Conservation (phyloP, 2,329 filamentous ascomycete species). For the Rhynchosporium graminicola region DNA sequence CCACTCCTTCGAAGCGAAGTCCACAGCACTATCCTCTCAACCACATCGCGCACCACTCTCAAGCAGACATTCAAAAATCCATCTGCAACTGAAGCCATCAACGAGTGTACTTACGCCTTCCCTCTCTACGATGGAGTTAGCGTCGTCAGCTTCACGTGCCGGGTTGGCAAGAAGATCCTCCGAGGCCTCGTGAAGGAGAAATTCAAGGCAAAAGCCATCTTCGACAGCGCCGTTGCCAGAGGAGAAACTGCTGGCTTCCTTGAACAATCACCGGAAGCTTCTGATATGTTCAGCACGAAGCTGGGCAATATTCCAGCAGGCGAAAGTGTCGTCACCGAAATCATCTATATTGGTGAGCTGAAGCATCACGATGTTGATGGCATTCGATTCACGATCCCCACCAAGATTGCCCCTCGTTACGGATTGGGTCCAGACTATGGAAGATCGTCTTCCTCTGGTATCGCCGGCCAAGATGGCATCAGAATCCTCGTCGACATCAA, state of each 20-base stretch:
- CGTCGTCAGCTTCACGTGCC: constrained; percentile 67
- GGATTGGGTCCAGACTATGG: constrained; percentile 44
- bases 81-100: constrained; percentile 45
- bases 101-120: constrained; percentile 65
- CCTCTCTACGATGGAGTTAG: constrained; percentile 73
- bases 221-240: constrained; percentile 56
- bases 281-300: constrained; percentile 68
- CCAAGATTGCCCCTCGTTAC: constrained; percentile 66
- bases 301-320: constrained; percentile 67
- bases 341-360: constrained; percentile 69
- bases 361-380: constrained; percentile 72
- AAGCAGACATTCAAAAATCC: constrained; percentile 65
- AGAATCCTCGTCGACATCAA: constrained; percentile 59
- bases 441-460: not conserved
- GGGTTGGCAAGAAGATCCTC: constrained; percentile 60
- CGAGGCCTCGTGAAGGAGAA: constrained; percentile 68
- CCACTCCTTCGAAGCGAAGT: constrained; percentile 59
- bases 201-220: constrained; percentile 59
- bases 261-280: constrained; percentile 58
- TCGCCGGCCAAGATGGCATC: constrained; percentile 25
- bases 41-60: constrained; percentile 49
- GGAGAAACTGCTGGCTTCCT: constrained; percentile 66
- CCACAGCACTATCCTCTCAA: constrained; percentile 62
- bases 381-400: constrained; percentile 69
- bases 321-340: constrained; percentile 58